A percentile compares a stretch with the other conserved stretches of the same genome.
Evolutionary conservation across 2,329 filamentous ascomycete genomes (phyloP).

Genomic region (Fusarium succisae): DNA sequence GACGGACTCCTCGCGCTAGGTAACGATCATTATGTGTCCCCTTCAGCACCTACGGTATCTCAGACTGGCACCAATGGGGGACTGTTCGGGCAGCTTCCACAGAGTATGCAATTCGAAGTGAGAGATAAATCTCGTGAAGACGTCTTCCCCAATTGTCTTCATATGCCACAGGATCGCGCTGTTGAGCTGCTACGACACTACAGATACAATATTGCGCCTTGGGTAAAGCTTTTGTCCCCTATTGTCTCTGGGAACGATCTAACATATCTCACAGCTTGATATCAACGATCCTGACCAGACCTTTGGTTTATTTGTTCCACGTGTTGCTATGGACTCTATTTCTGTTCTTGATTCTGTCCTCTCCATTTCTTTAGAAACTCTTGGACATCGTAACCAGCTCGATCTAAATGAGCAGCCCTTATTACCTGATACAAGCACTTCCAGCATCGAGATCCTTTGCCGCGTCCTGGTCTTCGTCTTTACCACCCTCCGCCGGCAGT

Average conservation of each 20-base stretch:
- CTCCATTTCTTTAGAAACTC: constrained; percentile 31
- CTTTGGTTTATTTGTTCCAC: constrained; percentile 51
- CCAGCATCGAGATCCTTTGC: constrained; percentile 7
- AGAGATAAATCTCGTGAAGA: constrained; percentile 5
- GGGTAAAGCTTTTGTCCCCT: constrained; percentile 46
- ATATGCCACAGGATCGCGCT: constrained; percentile 38
- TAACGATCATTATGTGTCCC: constrained; percentile 33
- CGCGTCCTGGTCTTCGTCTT: constrained; percentile 24
- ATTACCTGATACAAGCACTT: constrained; percentile 8
- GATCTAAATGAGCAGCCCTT: constrained; percentile 6
- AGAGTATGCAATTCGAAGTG: neutral
- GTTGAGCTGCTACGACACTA: constrained; percentile 53
- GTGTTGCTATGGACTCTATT: constrained; percentile 41
- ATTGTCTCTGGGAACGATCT: neutral
- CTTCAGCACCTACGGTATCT: constrained; percentile 4
- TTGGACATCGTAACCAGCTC: constrained; percentile 17
- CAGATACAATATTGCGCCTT: constrained; percentile 56
- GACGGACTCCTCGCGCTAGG: constrained; percentile 49
- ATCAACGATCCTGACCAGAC: constrained; percentile 53
- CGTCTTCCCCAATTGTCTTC: constrained; percentile 38
- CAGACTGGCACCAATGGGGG: constrained; percentile 9
- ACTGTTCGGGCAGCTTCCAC: constrained; percentile 15
- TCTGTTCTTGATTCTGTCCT: constrained; percentile 43
- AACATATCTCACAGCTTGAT: constrained; percentile 48
- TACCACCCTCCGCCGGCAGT: constrained; percentile 20